A percentile compares a stretch with the other conserved stretches of the same genome.
Conservation (phyloP, 306 rosid species). For the Ammopiptanthus mongolicus region DNA sequence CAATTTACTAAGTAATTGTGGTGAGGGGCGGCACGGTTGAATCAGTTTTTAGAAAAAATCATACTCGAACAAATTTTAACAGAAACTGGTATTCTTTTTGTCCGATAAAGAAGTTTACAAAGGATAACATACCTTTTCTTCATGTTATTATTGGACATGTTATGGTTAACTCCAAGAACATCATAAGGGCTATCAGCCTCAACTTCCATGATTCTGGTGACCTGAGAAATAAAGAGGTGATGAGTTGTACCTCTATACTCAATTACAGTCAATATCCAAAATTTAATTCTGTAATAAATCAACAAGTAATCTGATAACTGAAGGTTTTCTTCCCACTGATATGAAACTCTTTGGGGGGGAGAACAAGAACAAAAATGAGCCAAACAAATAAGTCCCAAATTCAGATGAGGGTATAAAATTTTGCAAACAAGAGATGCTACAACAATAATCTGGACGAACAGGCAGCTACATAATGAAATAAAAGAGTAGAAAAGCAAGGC, state of each 20-base stretch:
- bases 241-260: constrained; percentile 4
- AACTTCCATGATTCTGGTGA: constrained; percentile 78
- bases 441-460: background rate
- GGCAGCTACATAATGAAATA: background rate
- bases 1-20: background rate
- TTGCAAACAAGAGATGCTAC: background rate
- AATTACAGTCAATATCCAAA: constrained; percentile 17
- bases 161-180: constrained; percentile 74
- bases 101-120: background rate
- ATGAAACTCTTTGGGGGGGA: background rate
- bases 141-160: constrained; percentile 62
- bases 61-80: background rate
- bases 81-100: background rate
- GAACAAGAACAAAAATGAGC: background rate
- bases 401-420: background rate
- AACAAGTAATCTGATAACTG: background rate
- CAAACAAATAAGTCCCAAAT: background rate
- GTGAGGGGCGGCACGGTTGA: background rate
- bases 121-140: constrained; percentile 65
- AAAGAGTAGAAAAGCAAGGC: background rate
- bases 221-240: constrained; percentile 44
- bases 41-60: background rate
- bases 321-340: background rate
- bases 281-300: background rate
- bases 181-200: constrained; percentile 72